Base-by-base conservation (phyloP, 1,139 yeast genomes). In the Zygotorulaspora mrakii region DNA sequence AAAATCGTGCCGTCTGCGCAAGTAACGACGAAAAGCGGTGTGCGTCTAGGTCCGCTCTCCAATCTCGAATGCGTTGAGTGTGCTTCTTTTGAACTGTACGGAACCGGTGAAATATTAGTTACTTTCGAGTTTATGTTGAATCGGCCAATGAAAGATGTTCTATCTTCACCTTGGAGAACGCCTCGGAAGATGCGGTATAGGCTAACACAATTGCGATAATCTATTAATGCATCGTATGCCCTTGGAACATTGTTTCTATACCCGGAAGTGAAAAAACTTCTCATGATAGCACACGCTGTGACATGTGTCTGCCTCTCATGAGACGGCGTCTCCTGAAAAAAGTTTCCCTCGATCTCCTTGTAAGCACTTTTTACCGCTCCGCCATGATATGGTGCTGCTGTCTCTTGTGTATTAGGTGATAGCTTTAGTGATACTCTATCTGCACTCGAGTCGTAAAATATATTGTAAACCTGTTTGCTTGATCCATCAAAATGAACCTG, bases 11-110 rank as follows among this genome's bases (percentile, higher is more conserved):
- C 62, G 39, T 40, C 42, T 2, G 48, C 40, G 3, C 63, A 49
- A 1, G 62, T 61, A 3, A 57, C 24, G 2, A 56, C 18, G 36
- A 53, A 52, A 13, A 54, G 28, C 3, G 62, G 61, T 2, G 41
- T 24, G 10, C 46, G 23, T 10, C 33, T 31, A 5, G 13, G 14
- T 17, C 28, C 20, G n/a, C 31, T 8, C 7, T 6, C 2, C 6
- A 11, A 5, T 5, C n/a, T 12, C 10, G 17, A 11, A 21, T 23
- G 9, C 17, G 22, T n/a, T n/a, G 13, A 13, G 18, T 29, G 23
- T 22, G 30, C n/a, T 22, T 17, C 12, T 21, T 12, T n/a, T 21
- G 6, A n/a, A 13, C 14, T 17, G 17, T 22, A 20, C 6, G 35
- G 11, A 10, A 24, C 29, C 8, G 43, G 34, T 5, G 36, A 33